phyloP scores from a whole-genome alignment of 768 basidiomycete genomes.

The Suillus spraguei region DNA sequence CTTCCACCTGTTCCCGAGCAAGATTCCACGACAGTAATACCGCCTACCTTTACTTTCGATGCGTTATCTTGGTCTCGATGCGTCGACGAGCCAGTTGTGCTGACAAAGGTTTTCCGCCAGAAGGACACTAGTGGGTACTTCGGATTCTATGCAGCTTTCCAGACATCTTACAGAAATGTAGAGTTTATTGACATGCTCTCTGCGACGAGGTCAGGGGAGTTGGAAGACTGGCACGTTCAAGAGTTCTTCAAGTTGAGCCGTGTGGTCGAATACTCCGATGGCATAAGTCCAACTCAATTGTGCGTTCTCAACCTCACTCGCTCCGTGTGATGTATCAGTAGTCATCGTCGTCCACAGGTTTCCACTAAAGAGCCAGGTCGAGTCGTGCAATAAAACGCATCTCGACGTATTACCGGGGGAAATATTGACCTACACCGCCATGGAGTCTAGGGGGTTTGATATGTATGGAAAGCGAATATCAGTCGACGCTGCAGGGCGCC shows the following conservation, averaged over 20 bases:
- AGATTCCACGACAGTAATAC: slow-evolving; percentile 50
- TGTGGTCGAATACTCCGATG: slow-evolving; percentile 72
- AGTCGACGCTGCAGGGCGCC: slow-evolving; percentile 25
- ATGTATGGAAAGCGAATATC: slow-evolving; percentile 37
- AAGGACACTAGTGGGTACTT: slow-evolving; percentile 50
- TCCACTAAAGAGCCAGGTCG: slow-evolving; percentile 31
- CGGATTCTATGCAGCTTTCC: neutral
- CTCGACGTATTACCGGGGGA: slow-evolving; percentile 29
- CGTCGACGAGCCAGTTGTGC: slow-evolving; percentile 44
- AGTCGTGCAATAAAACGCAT: slow-evolving; percentile 24
- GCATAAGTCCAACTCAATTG: slow-evolving; percentile 88
- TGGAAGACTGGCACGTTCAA: slow-evolving; percentile 64
- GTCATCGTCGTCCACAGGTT: slow-evolving; percentile 19
- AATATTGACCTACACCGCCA: slow-evolving; percentile 37
- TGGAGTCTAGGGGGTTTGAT: slow-evolving; percentile 50
- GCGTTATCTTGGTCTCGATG: slow-evolving; percentile 61
- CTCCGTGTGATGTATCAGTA: neutral
- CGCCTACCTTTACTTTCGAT: slow-evolving; percentile 66
- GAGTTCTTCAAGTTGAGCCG: slow-evolving; percentile 72
- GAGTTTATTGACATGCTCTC: slow-evolving; percentile 96
- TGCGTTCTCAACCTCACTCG: slow-evolving; percentile 30
- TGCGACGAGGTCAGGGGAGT: slow-evolving; percentile 89
- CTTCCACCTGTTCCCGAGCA: slow-evolving; percentile 67
- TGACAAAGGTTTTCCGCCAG: slow-evolving; percentile 75
- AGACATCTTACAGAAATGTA: slow-evolving; percentile 30